Evolutionary conservation across 1,139 yeast genomes (phyloP).

Genomic region (Sugiyamaella grinbergsii): DNA sequence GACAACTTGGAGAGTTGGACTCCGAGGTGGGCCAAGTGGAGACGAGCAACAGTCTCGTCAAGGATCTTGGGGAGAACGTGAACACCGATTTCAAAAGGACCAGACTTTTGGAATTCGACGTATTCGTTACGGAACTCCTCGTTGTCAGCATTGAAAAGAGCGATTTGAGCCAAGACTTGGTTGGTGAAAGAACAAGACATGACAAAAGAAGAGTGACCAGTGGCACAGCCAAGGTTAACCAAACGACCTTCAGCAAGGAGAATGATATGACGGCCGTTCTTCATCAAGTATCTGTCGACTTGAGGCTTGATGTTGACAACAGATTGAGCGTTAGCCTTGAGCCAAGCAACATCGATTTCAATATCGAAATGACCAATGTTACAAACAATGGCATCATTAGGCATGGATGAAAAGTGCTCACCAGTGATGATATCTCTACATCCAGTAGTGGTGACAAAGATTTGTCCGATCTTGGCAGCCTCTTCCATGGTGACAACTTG

Average conservation of each 20-base stretch:
- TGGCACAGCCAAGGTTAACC: conserved; percentile 99
- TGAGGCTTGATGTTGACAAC: conserved; percentile 93
- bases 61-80: conserved; percentile 97
- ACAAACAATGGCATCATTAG: conserved; percentile 99
- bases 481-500: conserved; percentile 97
- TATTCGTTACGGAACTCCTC: conserved; percentile 73
- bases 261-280: conserved; percentile 91
- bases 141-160: conserved; percentile 91
- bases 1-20: conserved; percentile 82
- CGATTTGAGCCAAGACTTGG: conserved; percentile 99
- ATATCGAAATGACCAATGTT: conserved; percentile 99
- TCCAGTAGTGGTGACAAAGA: conserved; percentile 99
- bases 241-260: conserved; percentile 99
- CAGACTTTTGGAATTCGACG: conserved; percentile 92
- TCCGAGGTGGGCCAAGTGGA: conserved; percentile 95
- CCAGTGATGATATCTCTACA: conserved; percentile 97
- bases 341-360: conserved; percentile 73
- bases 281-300: conserved; percentile 95
- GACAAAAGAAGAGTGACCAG: conserved; percentile 99
- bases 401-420: conserved; percentile 87
- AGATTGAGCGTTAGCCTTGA: conserved; percentile 45
- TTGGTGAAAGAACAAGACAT: conserved; percentile 99
- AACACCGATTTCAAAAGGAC: conserved; percentile 89
- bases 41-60: conserved; percentile 98
- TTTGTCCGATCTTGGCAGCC: conserved; percentile 92